A percentile compares a stretch with the other conserved stretches of the same genome.
Conservation (phyloP, 805 yeast species). For the Yarrowia sp. region DNA sequence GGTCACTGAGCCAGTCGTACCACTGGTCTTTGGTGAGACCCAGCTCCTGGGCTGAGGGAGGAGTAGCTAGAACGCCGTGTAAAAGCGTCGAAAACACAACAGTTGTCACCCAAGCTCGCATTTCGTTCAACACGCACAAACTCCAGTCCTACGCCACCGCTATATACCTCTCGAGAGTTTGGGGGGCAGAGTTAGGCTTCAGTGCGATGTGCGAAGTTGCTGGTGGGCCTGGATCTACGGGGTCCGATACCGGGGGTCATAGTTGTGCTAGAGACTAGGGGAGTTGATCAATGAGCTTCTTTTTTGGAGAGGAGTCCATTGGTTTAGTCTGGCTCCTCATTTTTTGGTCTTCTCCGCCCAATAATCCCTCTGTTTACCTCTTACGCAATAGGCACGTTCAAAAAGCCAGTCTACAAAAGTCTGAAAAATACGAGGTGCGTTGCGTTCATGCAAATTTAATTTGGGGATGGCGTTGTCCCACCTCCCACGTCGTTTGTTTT, state of each 20-base stretch:
- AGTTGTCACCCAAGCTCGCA: not conserved
- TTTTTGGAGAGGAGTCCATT: not conserved
- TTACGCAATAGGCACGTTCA: not conserved
- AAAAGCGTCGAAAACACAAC: not conserved
- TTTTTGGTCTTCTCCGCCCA: not conserved
- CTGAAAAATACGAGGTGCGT: not conserved
- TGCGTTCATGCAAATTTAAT: not conserved
- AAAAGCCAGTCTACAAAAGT: not conserved
- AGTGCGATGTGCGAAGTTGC: not conserved
- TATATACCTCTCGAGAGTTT: not conserved
- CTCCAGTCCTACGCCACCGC: not conserved
- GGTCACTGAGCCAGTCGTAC: constrained; percentile 13
- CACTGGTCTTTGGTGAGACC: not conserved
- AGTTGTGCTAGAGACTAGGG: no score
- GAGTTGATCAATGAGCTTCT: not conserved
- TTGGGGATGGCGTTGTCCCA: not conserved
- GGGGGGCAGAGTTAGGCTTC: not conserved
- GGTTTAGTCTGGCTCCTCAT: not conserved
- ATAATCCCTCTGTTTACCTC: not conserved
- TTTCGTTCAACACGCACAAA: not conserved
- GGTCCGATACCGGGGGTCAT: not conserved
- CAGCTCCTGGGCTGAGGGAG: not conserved
- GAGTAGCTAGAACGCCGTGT: not conserved
- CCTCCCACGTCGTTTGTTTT: not conserved
- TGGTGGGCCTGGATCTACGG: not conserved